A percentile compares a stretch with the other conserved stretches of the same genome.
Evolutionary conservation across 495 filamentous ascomycete genomes (phyloP).

Genomic region (Stereocaulon alpinum): DNA sequence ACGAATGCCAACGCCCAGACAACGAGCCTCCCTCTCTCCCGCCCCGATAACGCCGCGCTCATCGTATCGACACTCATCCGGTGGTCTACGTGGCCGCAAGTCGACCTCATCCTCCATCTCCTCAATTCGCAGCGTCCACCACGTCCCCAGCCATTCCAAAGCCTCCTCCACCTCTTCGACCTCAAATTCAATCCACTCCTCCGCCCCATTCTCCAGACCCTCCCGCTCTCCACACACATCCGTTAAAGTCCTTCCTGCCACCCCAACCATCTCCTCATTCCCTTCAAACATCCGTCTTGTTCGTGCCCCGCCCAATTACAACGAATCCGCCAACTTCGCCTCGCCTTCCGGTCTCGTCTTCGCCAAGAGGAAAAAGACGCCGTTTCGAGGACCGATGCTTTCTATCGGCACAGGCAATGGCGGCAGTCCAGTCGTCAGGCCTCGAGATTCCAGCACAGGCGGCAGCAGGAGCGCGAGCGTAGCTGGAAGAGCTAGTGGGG

Average conservation of each 20-base stretch:
- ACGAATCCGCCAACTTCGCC: slow-evolving; percentile 34
- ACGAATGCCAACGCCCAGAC: slow-evolving; percentile 36
- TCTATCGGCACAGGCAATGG: slow-evolving; percentile 36
- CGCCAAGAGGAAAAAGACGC: slow-evolving; percentile 76
- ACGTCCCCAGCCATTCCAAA: slow-evolving; percentile 78
- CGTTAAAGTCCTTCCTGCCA: slow-evolving; percentile 88
- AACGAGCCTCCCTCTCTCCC: slow-evolving; percentile 81
- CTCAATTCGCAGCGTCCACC: slow-evolving; percentile 84
- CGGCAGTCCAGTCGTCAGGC: slow-evolving; percentile 15
- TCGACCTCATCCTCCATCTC: slow-evolving; percentile 94
- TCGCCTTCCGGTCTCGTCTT: slow-evolving; percentile 64
- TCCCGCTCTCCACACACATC: slow-evolving; percentile 74
- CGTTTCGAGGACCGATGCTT: slow-evolving; percentile 81
- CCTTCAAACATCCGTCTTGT: slow-evolving; percentile 83
- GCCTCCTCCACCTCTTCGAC: slow-evolving; percentile 88
- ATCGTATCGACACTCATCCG: slow-evolving; percentile 64
- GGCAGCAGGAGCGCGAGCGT: slow-evolving; percentile 42
- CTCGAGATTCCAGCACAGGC: slow-evolving; percentile 27
- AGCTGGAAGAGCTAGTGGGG: slow-evolving; percentile 47
- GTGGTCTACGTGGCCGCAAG: slow-evolving; percentile 78
- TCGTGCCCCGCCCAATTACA: slow-evolving; percentile 46
- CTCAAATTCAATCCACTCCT: slow-evolving; percentile 54
- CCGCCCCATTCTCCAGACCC: slow-evolving; percentile 42
- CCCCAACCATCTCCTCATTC: slow-evolving; percentile 68
- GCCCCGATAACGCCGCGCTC: slow-evolving; percentile 80